Conservation (phyloP, 148 eudicot species). For the Salicornia ramosissima region DNA sequence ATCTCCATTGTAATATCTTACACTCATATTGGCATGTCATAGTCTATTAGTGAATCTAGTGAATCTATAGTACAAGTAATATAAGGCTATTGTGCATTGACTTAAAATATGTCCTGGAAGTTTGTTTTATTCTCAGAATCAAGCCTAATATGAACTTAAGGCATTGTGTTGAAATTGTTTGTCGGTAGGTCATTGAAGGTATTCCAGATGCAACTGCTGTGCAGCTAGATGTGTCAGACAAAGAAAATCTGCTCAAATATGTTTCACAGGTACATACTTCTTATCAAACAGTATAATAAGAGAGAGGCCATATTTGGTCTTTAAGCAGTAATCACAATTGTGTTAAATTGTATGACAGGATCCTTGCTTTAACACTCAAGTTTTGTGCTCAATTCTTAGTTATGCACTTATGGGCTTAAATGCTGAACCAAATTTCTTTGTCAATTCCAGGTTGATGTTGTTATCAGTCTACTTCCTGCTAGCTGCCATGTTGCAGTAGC, state of each 20-base stretch:
- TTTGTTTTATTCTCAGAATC: not conserved
- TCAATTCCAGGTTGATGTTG: slow-evolving; percentile 72
- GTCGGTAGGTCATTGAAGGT: slow-evolving; percentile 61
- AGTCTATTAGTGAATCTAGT: not conserved
- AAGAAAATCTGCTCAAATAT: slow-evolving; percentile 48
- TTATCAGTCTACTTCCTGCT: slow-evolving; percentile 89
- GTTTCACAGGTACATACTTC: slow-evolving; percentile 54
- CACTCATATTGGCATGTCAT: not conserved
- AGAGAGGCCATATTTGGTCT: not conserved
- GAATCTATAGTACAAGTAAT: not conserved
- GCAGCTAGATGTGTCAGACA: slow-evolving; percentile 68
- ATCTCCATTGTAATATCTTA: not conserved
- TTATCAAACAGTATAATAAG: not conserved
- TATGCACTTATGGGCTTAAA: not conserved
- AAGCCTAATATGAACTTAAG: not conserved
- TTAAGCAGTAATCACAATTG: not conserved
- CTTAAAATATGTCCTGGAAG: not conserved
- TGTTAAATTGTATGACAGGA: no score
- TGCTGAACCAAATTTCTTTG: slow-evolving; percentile 12
- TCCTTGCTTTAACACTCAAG: not conserved
- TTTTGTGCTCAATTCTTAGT: not conserved
- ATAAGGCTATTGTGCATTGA: not conserved
- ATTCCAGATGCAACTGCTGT: slow-evolving; percentile 86
- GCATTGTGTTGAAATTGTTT: not conserved
- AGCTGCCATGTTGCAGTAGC: slow-evolving; percentile 75